phyloP scores from a whole-genome alignment of 306 rosid species.

The apple (Malus domestica) region DNA sequence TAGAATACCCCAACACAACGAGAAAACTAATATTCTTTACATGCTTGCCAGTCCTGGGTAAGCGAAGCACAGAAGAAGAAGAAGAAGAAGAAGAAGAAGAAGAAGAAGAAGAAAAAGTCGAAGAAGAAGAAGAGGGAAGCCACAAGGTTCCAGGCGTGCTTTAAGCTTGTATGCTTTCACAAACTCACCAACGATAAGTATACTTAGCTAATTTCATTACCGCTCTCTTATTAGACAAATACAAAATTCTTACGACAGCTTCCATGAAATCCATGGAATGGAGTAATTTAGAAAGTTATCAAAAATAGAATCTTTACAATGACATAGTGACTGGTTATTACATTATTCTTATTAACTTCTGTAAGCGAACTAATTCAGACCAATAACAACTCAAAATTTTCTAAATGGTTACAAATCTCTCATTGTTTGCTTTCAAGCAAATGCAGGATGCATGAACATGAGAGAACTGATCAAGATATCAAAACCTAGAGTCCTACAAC shows the following conservation, averaged over 20 bases:
- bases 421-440: slow-evolving; percentile 10
- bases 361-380: neutral
- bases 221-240: neutral
- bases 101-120: slow-evolving; percentile 24
- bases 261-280: neutral
- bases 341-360: neutral
- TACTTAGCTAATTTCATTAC: neutral
- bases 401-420: neutral
- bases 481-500: slow-evolving; percentile 37
- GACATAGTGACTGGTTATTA: neutral
- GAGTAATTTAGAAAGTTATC: neutral
- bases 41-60: slow-evolving; percentile 50
- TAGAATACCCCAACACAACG: neutral
- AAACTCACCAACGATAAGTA: neutral
- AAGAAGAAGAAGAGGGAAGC: slow-evolving; percentile 27
- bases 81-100: slow-evolving; percentile 32
- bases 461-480: slow-evolving; percentile 41
- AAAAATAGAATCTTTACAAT: neutral
- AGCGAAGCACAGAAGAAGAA: slow-evolving; percentile 31
- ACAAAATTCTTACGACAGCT: neutral
- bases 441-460: slow-evolving; percentile 41
- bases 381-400: neutral
- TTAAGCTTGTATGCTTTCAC: slow-evolving; percentile 7
- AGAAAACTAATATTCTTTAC: slow-evolving; percentile 14
- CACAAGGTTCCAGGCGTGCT: slow-evolving; percentile 41